These are phyloP conservation scores for Exophiala lecanii-corni DNA, from an alignment of 2,329 filamentous ascomycete species.

Conservation along the genomic window DNA sequence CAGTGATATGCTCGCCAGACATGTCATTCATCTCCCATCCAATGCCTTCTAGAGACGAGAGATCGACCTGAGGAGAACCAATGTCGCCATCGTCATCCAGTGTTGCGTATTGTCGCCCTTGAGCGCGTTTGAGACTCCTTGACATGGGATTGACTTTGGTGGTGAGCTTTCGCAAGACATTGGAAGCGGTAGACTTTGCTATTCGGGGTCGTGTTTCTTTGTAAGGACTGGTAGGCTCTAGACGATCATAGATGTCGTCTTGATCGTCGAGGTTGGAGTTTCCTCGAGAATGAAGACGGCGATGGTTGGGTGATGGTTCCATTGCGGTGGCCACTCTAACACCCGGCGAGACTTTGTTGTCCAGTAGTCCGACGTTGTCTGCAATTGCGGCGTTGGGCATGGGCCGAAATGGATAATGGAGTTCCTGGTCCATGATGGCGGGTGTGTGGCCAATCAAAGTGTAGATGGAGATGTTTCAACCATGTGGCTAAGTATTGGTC, in stretches of 20 bases:
- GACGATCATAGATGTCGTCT: slow-evolving; percentile 7
- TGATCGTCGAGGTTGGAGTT: slow-evolving; percentile 16
- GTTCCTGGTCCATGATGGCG: slow-evolving; percentile 6
- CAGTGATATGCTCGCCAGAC: slow-evolving; percentile 5
- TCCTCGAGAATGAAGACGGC: slow-evolving; percentile 14
- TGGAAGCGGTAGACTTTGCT: slow-evolving; percentile 15
- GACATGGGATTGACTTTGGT: slow-evolving; percentile 20
- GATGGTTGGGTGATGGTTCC: slow-evolving; percentile 13
- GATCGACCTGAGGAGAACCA: slow-evolving; percentile 17
- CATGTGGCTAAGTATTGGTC: too few relatives aligned
- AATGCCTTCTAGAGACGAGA: slow-evolving; percentile 25
- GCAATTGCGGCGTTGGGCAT: neutral
- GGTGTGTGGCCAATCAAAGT: neutral
- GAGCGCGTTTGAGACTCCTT: slow-evolving; percentile 15
- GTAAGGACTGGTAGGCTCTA: slow-evolving; percentile 13
- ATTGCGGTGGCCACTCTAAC: slow-evolving; percentile 6
- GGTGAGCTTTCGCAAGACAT: slow-evolving; percentile 21
- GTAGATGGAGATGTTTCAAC: neutral
- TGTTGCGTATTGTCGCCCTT: slow-evolving; percentile 22
- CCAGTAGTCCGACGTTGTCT: slow-evolving; percentile 16
- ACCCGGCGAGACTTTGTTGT: slow-evolving; percentile 3
- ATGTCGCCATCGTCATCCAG: slow-evolving; percentile 19
- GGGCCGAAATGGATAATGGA: slow-evolving; percentile 1
- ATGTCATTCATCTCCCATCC: slow-evolving; percentile 26
- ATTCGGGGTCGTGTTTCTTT: slow-evolving; percentile 9